These are phyloP conservation scores for Suillus occidentalis DNA, from an alignment of 768 basidiomycete genomes.

Conservation along the genomic window DNA sequence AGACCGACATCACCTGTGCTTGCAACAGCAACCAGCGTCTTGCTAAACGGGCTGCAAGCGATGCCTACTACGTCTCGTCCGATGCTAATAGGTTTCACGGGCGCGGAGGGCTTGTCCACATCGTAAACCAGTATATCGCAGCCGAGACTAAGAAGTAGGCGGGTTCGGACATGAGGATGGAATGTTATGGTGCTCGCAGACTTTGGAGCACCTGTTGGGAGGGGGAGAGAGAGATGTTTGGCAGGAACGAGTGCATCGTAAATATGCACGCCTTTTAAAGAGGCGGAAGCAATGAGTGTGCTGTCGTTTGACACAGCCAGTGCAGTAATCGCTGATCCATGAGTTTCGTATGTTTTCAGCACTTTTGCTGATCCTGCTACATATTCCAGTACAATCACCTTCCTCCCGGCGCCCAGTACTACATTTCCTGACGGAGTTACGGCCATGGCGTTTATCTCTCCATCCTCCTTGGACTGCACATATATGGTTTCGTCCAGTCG, in stretches of 20 bases:
- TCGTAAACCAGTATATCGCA: constrained; percentile 63
- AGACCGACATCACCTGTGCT: constrained; percentile 54
- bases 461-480: constrained; percentile 22
- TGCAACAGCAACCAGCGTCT: constrained; percentile 62
- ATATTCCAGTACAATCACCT: constrained; percentile 53
- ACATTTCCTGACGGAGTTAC: constrained; percentile 39
- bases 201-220: constrained; percentile 36
- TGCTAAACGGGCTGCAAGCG: constrained; percentile 74
- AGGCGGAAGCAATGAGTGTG: constrained; percentile 56
- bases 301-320: constrained; percentile 61
- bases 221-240: constrained; percentile 47
- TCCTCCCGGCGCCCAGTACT: constrained; percentile 47
- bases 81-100: constrained; percentile 47
- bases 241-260: constrained; percentile 58
- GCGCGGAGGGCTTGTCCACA: constrained; percentile 53
- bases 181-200: constrained; percentile 54
- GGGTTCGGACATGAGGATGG: constrained; percentile 61
- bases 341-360: constrained; percentile 49
- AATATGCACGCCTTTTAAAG: constrained; percentile 52
- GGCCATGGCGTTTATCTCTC: constrained; percentile 30
- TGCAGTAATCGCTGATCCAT: constrained; percentile 49
- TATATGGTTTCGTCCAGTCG: constrained; percentile 44
- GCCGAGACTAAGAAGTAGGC: constrained; percentile 55
- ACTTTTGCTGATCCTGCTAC: constrained; percentile 38
- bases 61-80: constrained; percentile 55